Percentiles rank a stretch among this genome's conserved stretches.
These are phyloP conservation scores for Torulaspora maleeae DNA, from an alignment of 805 yeast genomes.

Conservation along the genomic window DNA sequence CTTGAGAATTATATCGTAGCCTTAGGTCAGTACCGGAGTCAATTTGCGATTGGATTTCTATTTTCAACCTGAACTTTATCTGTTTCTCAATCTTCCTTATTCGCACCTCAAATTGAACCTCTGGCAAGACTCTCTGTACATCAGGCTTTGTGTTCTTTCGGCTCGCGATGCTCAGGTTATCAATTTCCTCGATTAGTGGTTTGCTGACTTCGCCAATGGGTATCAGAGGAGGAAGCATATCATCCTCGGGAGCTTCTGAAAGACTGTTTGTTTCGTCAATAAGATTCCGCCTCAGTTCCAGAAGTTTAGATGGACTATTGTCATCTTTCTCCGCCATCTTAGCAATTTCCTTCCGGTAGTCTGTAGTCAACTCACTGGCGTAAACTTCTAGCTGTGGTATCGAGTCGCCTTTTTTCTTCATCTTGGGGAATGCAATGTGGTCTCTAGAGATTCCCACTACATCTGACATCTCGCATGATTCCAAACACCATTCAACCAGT, in stretches of 20 bases:
- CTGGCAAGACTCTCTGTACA: slow-evolving; percentile 12
- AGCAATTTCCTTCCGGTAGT: slow-evolving; percentile 37
- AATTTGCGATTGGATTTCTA: slow-evolving; percentile 37
- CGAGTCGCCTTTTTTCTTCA: slow-evolving; percentile 60
- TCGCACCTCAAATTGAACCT: slow-evolving; percentile 26
- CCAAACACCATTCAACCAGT: slow-evolving; percentile 78
- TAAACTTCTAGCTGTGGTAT: slow-evolving; percentile 44
- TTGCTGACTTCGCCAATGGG: slow-evolving; percentile 23
- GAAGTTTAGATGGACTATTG: slow-evolving; percentile 41
- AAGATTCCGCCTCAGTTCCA: slow-evolving; percentile 39
- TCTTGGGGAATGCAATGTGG: slow-evolving; percentile 57
- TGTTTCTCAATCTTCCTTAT: slow-evolving; percentile 32
- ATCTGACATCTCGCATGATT: slow-evolving; percentile 60
- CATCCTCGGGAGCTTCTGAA: slow-evolving; percentile 20
- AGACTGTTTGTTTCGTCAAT: slow-evolving; percentile 24
- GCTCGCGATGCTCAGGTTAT: slow-evolving; percentile 24
- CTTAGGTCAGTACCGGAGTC: slow-evolving; percentile 35
- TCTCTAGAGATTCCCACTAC: slow-evolving; percentile 57
- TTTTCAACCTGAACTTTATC: slow-evolving; percentile 34
- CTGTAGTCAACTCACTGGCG: slow-evolving; percentile 41
- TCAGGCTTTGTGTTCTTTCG: neutral
- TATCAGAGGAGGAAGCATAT: slow-evolving; percentile 27
- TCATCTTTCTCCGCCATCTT: slow-evolving; percentile 30
- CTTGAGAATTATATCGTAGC: slow-evolving; percentile 27
- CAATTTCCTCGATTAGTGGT: slow-evolving; percentile 55